phyloP scores from a whole-genome alignment of 192 early-diverging fungal species.

The Entomortierella lignicola region DNA sequence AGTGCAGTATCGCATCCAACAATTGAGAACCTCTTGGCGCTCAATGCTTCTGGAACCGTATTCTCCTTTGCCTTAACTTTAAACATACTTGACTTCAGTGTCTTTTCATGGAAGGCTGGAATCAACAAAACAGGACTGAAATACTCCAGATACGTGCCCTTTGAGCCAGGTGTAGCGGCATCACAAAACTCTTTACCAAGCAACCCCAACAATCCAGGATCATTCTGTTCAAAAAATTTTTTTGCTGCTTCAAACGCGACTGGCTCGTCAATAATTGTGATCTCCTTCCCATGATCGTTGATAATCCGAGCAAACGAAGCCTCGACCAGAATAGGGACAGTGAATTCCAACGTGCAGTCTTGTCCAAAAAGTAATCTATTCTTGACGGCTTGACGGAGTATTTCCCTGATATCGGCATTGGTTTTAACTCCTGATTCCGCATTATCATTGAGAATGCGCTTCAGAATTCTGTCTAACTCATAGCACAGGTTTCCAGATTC shows the following conservation, averaged over 20 bases:
- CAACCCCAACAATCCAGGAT: background rate
- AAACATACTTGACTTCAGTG: background rate
- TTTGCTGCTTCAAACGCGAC: background rate
- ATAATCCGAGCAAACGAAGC: constrained; percentile 1
- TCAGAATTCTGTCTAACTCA: background rate
- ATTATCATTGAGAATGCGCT: too few species aligned
- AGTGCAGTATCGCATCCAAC: background rate
- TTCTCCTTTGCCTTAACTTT: background rate
- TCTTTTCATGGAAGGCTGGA: background rate
- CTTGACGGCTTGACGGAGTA: background rate
- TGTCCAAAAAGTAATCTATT: background rate
- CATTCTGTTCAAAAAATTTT: background rate
- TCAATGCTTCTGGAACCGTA: background rate
- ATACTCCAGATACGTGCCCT: background rate
- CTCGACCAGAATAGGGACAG: background rate
- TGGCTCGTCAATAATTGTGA: background rate
- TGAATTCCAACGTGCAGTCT: background rate
- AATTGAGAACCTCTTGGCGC: background rate
- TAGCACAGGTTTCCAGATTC: background rate
- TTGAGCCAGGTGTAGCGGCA: background rate
- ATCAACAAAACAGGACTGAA: background rate
- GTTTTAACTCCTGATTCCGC: too few species aligned
- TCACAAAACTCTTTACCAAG: background rate
- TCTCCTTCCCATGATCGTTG: background rate
- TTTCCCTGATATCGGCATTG: constrained; percentile 2